Percentiles rank a stretch among this genome's conserved stretches.
These are phyloP conservation scores for Phytopythium chamaehyphon DNA, from an alignment of 352 stramenopile species.

Conservation along the genomic window DNA sequence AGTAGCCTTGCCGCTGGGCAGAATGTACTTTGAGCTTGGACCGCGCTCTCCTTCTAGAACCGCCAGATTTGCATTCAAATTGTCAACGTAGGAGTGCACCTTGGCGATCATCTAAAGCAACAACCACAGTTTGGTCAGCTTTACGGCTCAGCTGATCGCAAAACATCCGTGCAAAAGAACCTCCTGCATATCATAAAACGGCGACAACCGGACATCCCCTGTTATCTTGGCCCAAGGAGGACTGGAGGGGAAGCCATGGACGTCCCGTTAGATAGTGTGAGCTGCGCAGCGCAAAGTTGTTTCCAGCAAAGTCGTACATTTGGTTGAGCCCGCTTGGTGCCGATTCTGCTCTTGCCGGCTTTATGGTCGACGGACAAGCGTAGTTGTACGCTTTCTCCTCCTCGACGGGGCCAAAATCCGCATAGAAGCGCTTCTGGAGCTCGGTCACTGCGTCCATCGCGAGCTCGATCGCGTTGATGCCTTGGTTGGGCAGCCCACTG, in stretches of 20 bases:
- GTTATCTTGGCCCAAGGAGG: slow-evolving; percentile 77
- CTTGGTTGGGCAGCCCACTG: slow-evolving; percentile 70
- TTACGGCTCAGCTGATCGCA: neutral
- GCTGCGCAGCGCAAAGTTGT: neutral
- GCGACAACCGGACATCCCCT: slow-evolving; percentile 79
- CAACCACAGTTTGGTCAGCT: neutral
- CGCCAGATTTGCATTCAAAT: slow-evolving; percentile 75
- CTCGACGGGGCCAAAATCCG: slow-evolving; percentile 70
- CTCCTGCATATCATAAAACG: slow-evolving; percentile 83
- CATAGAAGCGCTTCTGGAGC: slow-evolving; percentile 81
- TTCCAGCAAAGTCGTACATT: slow-evolving; percentile 28
- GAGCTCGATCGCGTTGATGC: slow-evolving; percentile 83
- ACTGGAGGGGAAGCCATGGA: slow-evolving; percentile 9
- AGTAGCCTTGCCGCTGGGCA: slow-evolving; percentile 55
- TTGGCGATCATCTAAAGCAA: slow-evolving; percentile 36
- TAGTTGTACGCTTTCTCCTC: slow-evolving; percentile 81
- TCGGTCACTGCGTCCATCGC: slow-evolving; percentile 60
- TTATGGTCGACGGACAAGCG: slow-evolving; percentile 65
- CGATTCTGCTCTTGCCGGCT: slow-evolving; percentile 59
- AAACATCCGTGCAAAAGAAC: slow-evolving; percentile 15
- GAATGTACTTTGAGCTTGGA: slow-evolving; percentile 80
- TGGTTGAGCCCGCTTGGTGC: slow-evolving; percentile 51
- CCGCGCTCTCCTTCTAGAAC: slow-evolving; percentile 58
- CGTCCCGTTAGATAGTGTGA: neutral
- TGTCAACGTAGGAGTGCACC: slow-evolving; percentile 62